Base-by-base conservation (phyloP, 2,329 filamentous ascomycete species). In the Fusarium sp. region DNA sequence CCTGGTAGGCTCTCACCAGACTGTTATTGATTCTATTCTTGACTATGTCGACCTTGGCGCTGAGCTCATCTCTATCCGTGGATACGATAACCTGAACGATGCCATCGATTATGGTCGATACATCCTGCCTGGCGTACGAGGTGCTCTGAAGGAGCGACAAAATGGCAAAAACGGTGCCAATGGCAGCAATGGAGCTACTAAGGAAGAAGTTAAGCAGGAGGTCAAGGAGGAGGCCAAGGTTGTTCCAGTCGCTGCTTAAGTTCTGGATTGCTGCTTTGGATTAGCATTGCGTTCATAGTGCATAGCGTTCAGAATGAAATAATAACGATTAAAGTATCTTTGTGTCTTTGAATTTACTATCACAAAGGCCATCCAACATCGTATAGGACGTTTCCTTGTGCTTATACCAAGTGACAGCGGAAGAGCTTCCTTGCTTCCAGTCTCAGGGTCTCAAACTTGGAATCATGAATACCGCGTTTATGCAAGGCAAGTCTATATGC, bases 61-160 rank as follows among this genome's bases (percentile, higher is more conserved):
- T 6, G 87, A 89, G 45, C 80, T 90, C 26, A 89, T 91, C 48
- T 90, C 88, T 2, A 90, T 91, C 70, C 86, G 88, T 41, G 89
- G 89, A 0, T 91, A 90, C 71, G 89, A 90, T 70, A 90, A 90
- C 74, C 79, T 90, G 39, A 88, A 90, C 65, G 89, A 90, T 77
- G 87, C 86, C 1, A 85, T 90, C 60, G 88, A 90, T 72, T 90
- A 90, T 75, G 89, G 89, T 3, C 83, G 88, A 1, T 87, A 87
- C 74, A 82, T 91, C 6, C 74, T 90, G 69, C 89, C 89, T 0
- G 79, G 72, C 22, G 88, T 90, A 3, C 81, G 87, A 2, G 81
- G 78, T 28, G 84, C 59, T 35, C 31, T 83, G 39, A 74, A 77
- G 63, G 75, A 80, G 73, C 73, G 80, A n/a, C 57, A 72, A n/a